A percentile compares a stretch with the other conserved stretches of the same genome.
phyloP scores from a whole-genome alignment of 208 protist genomes.

The Trichomonas gallinae region DNA sequence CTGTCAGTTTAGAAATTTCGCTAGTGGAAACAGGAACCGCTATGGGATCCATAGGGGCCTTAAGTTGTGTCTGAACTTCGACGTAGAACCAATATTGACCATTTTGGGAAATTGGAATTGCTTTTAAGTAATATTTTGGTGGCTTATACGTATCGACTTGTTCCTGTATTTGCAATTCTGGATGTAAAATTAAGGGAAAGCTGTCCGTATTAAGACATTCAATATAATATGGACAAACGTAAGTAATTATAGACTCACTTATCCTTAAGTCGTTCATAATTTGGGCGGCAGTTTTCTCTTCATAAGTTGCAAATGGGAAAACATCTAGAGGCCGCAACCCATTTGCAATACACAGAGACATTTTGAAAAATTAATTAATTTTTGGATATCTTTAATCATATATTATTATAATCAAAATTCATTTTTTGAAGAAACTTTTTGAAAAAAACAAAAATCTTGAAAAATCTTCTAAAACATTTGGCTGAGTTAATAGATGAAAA shows the following conservation, averaged over 20 bases:
- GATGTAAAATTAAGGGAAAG: neutral
- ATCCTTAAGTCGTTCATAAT: neutral
- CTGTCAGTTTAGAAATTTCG: neutral
- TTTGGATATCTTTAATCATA: too few relatives aligned
- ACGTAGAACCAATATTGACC: neutral
- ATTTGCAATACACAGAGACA: neutral
- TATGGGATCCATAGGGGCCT: neutral
- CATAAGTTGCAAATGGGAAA: neutral
- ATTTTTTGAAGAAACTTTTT: too few relatives aligned
- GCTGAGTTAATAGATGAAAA: too few relatives aligned
- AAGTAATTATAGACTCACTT: neutral
- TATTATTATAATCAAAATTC: too few relatives aligned
- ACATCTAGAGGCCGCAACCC: neutral
- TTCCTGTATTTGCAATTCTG: neutral
- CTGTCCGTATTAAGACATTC: neutral
- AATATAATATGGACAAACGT: neutral
- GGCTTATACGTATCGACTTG: neutral
- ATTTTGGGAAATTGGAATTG: neutral
- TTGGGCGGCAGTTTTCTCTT: neutral
- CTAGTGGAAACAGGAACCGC: neutral
- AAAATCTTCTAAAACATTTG: too few relatives aligned
- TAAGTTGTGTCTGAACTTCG: neutral
- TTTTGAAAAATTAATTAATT: too few relatives aligned
- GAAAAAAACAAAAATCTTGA: too few relatives aligned
- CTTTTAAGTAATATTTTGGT: neutral